Evolutionary conservation across 2,329 filamentous ascomycete genomes (phyloP), one percentile per base, ranked within the genome.

Genomic region (Penicillium sp.): DNA sequence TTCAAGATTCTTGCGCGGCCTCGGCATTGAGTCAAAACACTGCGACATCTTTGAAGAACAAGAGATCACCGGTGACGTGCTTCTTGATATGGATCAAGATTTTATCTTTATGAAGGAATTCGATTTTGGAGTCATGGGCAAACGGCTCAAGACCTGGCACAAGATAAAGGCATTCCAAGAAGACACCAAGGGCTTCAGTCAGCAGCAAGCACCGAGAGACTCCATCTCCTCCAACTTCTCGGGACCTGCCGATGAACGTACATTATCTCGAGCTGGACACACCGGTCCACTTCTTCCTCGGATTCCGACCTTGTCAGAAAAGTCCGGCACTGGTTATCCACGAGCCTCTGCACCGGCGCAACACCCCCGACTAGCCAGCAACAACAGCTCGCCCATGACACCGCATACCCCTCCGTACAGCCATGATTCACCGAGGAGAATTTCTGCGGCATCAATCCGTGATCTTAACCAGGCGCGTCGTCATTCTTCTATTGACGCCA

Each of bases 41-140:
- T 99, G 94, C 69, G 88, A 96, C 62, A 90, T 97, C 3, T 99
- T 99, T 68, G 82, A 88, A 64, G 92, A 97, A 67, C 93, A 99
- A 73, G 94, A 99, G 72, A 97, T 99, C 55, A 88, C 89, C 2
- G 94, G 94, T 46, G 92, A 97, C 67, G 93, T 97, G 4, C 77
- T 99, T 37, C 77, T 99, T 50, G 90, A 90, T 50, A 96, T 97
- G 90, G 91, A 97, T 66, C 93, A 97, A 76, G 90, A 90, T 55
- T 95, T 94, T 37, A 81, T 97, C 16, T 96, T 97, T 71, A 88
- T 97, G 78, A 96, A 96, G 70, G 92, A 94, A 44, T 96, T 97
- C 66, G 90, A 97, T 64, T 81, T 97, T 62, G 93, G 93, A 17
- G 90, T 92, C 3, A 92, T 97, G 64, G 93, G 93, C 9, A 84